Percentiles rank a stretch among this genome's conserved stretches.
Conservation (phyloP, 805 yeast species). For the Debaryomyces castellii region DNA sequence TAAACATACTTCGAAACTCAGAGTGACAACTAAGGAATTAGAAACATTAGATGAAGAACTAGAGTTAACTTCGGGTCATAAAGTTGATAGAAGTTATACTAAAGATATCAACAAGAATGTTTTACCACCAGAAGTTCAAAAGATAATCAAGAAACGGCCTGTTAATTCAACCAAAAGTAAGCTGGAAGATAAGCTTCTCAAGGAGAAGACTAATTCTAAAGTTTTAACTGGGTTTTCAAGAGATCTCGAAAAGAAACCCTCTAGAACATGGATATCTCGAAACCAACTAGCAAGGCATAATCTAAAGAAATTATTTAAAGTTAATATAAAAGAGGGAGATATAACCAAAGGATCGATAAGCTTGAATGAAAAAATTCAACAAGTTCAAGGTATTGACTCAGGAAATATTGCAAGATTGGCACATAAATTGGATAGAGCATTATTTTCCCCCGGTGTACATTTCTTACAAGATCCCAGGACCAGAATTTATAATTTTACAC, state of each 20-base stretch:
- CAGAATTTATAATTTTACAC: conserved; percentile 66
- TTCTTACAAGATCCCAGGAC: conserved; percentile 77
- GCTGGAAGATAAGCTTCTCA: background rate
- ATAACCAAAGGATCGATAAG: conserved; percentile 2
- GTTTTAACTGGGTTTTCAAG: conserved; percentile 1
- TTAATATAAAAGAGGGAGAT: background rate
- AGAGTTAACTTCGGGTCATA: conserved; percentile 2
- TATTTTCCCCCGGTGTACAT: conserved; percentile 83
- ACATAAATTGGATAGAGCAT: conserved; percentile 66
- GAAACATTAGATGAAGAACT: conserved; percentile 9
- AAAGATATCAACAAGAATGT: conserved; percentile 9
- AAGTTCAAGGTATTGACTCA: conserved; percentile 15
- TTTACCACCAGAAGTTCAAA: conserved; percentile 11
- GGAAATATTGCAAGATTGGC: conserved; percentile 54
- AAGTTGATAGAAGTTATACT: conserved; percentile 7
- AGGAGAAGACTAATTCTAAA: conserved; percentile 5
- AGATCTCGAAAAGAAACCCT: background rate
- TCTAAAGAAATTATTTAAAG: background rate
- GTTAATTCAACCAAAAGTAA: background rate
- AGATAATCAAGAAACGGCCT: conserved; percentile 9
- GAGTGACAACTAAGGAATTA: conserved; percentile 6
- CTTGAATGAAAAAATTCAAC: conserved; percentile 9
- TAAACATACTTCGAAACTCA: conserved; percentile 10
- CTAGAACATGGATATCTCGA: background rate
- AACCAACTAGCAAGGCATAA: background rate